phyloP scores from a whole-genome alignment of 345 rosid species.

The Hypericum androsaemum region DNA sequence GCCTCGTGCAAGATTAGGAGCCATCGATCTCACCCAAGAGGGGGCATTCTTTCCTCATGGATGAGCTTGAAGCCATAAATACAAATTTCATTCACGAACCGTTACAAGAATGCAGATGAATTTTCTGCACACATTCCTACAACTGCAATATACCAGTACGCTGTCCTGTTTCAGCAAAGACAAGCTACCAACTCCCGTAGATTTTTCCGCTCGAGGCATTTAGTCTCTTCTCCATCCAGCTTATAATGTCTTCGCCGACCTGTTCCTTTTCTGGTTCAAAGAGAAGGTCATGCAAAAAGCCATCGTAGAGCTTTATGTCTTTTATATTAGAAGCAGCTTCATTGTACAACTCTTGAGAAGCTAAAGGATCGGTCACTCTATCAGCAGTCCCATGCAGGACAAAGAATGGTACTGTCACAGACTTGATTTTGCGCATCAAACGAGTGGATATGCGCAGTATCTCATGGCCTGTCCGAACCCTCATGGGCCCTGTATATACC shows the following conservation, averaged over 20 bases:
- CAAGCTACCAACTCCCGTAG: conserved; percentile 5
- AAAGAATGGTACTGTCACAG: conserved; percentile 67
- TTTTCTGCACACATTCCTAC: too few species aligned
- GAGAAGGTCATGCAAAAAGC: conserved; percentile 85
- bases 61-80: too few species aligned
- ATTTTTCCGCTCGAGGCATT: conserved; percentile 6
- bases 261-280: conserved; percentile 89
- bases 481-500: conserved; percentile 95
- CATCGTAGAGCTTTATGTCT: conserved; percentile 85
- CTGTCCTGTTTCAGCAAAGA: conserved; percentile 4
- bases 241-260: conserved; percentile 68
- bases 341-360: conserved; percentile 73
- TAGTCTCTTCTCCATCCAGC: conserved; percentile 77
- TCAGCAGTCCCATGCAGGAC: conserved; percentile 95
- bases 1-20: too few species aligned
- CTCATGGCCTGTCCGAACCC: conserved; percentile 94
- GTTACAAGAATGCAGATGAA: too few species aligned
- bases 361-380: conserved; percentile 83
- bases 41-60: too few species aligned
- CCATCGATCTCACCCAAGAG: too few species aligned
- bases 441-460: conserved; percentile 70
- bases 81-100: too few species aligned
- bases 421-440: conserved; percentile 58
- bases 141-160: conserved; percentile 8
- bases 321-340: conserved; percentile 69